phyloP scores from a whole-genome alignment of 768 basidiomycete genomes.

The Lentinula aciculospora region DNA sequence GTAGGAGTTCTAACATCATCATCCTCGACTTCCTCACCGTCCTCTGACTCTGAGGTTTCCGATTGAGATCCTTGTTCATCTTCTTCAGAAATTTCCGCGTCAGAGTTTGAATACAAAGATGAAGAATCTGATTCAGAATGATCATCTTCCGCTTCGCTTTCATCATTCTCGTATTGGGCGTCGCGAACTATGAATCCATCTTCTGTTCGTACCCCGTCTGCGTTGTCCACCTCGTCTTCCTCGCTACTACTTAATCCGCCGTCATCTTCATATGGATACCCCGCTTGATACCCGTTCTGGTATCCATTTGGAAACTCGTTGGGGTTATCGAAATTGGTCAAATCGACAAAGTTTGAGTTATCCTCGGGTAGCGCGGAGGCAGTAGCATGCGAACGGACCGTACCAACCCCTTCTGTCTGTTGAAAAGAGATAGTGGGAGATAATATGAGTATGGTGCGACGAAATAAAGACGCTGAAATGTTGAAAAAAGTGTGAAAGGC shows the following conservation, averaged over 20 bases:
- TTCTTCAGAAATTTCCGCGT: slow-evolving; percentile 15
- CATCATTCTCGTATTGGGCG: slow-evolving; percentile 14
- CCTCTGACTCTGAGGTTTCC: not conserved
- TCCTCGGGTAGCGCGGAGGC: slow-evolving; percentile 18
- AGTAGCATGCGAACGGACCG: slow-evolving; percentile 48
- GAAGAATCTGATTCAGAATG: not conserved
- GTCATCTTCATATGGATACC: slow-evolving; percentile 62
- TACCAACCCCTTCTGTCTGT: slow-evolving; percentile 85
- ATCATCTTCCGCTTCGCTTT: slow-evolving; percentile 10
- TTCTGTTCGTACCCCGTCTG: not conserved
- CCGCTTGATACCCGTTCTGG: slow-evolving; percentile 12
- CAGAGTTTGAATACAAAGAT: slow-evolving; percentile 16
- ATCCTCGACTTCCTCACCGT: not conserved
- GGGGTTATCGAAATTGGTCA: not conserved
- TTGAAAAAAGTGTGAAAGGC: not conserved
- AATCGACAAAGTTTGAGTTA: not conserved
- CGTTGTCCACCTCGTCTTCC: not conserved
- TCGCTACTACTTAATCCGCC: slow-evolving; percentile 41
- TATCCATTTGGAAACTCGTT: not conserved
- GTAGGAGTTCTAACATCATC: not conserved
- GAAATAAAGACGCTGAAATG: not conserved
- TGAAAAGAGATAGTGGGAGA: not conserved
- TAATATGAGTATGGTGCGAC: not conserved
- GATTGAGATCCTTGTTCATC: not conserved
- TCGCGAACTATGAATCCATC: not conserved